phyloP scores from a whole-genome alignment of 2,329 filamentous ascomycete species.

The Tricladium varicosporioides region DNA sequence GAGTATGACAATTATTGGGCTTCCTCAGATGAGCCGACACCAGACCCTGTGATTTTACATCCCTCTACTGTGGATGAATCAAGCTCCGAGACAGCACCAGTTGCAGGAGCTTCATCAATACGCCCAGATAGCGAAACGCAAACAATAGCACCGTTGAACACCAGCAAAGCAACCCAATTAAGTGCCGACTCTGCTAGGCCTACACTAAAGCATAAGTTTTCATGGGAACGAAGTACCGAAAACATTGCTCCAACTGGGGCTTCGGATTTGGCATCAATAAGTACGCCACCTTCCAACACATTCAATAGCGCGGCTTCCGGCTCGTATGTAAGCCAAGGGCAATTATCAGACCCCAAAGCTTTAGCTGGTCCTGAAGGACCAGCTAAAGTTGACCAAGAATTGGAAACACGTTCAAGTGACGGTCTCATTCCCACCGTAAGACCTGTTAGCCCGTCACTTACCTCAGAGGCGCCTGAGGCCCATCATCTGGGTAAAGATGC shows the following conservation, averaged over 20 bases:
- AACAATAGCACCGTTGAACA: constrained; percentile 25
- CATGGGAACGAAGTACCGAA: constrained; percentile 30
- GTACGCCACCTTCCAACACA: background rate
- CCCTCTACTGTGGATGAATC: background rate
- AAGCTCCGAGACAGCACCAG: background rate
- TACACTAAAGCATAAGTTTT: constrained; percentile 25
- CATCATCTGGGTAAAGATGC: constrained; percentile 18
- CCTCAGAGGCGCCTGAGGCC: background rate
- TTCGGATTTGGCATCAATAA: background rate
- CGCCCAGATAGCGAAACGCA: constrained; percentile 27
- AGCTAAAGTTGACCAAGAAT: background rate
- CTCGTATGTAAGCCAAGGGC: too few relatives aligned
- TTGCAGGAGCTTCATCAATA: background rate
- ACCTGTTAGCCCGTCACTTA: background rate
- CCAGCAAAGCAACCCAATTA: constrained; percentile 17
- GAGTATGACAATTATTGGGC: constrained; percentile 70
- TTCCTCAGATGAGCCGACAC: constrained; percentile 41
- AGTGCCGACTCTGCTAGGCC: constrained; percentile 14
- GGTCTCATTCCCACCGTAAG: background rate
- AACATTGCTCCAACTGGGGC: constrained; percentile 4
- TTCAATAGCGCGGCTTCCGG: background rate
- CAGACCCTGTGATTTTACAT: constrained; percentile 5
- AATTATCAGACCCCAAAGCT: background rate
- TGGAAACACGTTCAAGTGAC: background rate
- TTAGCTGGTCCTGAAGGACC: background rate